Evolutionary conservation across 345 rosid species (phyloP).

Genomic region (Anastatica hierochuntica): DNA sequence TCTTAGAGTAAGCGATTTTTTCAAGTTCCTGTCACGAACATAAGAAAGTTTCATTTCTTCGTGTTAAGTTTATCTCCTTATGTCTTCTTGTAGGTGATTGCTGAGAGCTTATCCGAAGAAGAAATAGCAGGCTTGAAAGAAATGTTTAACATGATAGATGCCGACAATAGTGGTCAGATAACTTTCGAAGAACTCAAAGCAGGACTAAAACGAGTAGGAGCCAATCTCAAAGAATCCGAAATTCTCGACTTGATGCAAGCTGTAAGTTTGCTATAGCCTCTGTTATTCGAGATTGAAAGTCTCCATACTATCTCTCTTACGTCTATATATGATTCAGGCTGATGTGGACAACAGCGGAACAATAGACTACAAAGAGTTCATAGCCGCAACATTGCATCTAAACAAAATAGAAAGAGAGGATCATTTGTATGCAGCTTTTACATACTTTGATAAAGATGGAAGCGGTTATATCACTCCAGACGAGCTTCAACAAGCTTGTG

Average conservation of each 20-base stretch:
- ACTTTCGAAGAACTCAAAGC: constrained; percentile 81
- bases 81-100: constrained; percentile 45
- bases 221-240: constrained; percentile 81
- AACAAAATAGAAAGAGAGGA: constrained; percentile 79
- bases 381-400: constrained; percentile 81
- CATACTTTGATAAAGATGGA: constrained; percentile 85
- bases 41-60: neutral
- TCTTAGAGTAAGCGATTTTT: constrained; percentile 41
- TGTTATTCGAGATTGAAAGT: neutral
- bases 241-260: constrained; percentile 87
- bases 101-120: constrained; percentile 80
- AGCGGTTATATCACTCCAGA: constrained; percentile 84
- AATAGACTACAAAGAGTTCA: constrained; percentile 75
- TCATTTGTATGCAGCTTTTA: constrained; percentile 70
- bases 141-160: constrained; percentile 84
- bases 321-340: constrained; percentile 44
- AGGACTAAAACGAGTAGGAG: constrained; percentile 67
- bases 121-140: constrained; percentile 88
- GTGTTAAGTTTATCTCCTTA: constrained; percentile 1
- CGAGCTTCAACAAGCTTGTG: constrained; percentile 84
- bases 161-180: constrained; percentile 77
- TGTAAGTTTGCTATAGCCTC: constrained; percentile 41
- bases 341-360: constrained; percentile 85
- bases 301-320: too few relatives aligned
- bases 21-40: neutral